These are phyloP conservation scores for Bacterosira constricta DNA, from an alignment of 108 stramenopile genomes.

Conservation along the genomic window DNA sequence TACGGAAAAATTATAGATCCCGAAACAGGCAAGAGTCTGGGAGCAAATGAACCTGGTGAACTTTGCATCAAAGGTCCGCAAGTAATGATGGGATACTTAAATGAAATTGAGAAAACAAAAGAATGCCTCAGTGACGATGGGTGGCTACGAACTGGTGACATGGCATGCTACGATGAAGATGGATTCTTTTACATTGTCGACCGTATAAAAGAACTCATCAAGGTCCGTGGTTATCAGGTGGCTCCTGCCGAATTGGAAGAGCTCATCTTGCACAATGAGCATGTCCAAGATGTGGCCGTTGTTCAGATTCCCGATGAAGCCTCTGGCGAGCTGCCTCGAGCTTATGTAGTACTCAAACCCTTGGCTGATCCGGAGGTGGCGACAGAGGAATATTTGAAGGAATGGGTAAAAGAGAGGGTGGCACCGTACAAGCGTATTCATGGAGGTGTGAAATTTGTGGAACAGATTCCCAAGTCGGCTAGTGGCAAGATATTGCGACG, in stretches of 20 bases:
- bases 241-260: conserved; percentile 95
- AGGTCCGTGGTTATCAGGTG: conserved; percentile 91
- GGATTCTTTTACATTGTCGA: conserved; percentile 90
- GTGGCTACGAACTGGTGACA: conserved; percentile 90
- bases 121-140: conserved; percentile 77
- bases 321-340: conserved; percentile 87
- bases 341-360: conserved; percentile 79
- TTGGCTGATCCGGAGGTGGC: conserved; percentile 36
- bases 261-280: conserved; percentile 76
- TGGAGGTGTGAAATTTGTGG: conserved; percentile 83
- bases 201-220: conserved; percentile 94
- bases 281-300: conserved; percentile 88
- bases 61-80: conserved; percentile 71
- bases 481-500: conserved; percentile 92
- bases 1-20: conserved; percentile 83
- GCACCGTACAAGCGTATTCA: conserved; percentile 86
- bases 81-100: conserved; percentile 86
- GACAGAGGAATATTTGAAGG: conserved; percentile 68
- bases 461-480: conserved; percentile 88
- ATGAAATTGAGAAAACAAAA: conserved; percentile 78
- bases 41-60: conserved; percentile 79
- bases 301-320: conserved; percentile 80
- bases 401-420: conserved; percentile 86
- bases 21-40: conserved; percentile 68
- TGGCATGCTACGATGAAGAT: conserved; percentile 87